Evolutionary conservation across 495 filamentous ascomycete species (phyloP).

Genomic region (Elasticomyces elasticus): DNA sequence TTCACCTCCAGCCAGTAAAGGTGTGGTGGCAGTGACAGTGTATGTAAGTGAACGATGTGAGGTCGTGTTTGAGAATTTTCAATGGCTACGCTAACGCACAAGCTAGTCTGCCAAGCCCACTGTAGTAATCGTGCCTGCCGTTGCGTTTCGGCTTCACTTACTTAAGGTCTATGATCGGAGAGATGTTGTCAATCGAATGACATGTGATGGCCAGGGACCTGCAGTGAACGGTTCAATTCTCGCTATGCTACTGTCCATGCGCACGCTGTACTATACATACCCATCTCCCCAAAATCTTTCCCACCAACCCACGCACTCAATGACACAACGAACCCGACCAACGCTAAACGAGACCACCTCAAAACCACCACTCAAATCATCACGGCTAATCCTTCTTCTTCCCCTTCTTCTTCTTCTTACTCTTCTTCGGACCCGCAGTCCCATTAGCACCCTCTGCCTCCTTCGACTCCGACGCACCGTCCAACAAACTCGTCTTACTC

Average conservation of each 20-base stretch:
- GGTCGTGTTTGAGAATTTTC: no score
- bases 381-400: slow-evolving; percentile 19
- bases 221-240: no score
- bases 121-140: no score
- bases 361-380: background rate
- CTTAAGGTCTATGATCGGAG: no score
- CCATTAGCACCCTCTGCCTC: slow-evolving; percentile 4
- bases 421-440: slow-evolving; percentile 4
- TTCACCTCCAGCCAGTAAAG: background rate
- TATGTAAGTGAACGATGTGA: no score
- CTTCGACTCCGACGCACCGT: background rate
- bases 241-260: background rate
- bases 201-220: no score
- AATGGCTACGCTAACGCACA: no score
- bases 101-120: no score
- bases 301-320: background rate
- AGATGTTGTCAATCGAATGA: no score
- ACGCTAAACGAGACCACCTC: background rate
- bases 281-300: background rate
- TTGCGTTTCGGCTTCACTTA: no score
- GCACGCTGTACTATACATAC: background rate
- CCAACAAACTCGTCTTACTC: background rate
- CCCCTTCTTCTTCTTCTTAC: slow-evolving; percentile 22
- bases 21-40: background rate
- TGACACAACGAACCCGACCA: background rate